phyloP scores from a whole-genome alignment of 331 rosid genomes.

The Quercus phellos region DNA sequence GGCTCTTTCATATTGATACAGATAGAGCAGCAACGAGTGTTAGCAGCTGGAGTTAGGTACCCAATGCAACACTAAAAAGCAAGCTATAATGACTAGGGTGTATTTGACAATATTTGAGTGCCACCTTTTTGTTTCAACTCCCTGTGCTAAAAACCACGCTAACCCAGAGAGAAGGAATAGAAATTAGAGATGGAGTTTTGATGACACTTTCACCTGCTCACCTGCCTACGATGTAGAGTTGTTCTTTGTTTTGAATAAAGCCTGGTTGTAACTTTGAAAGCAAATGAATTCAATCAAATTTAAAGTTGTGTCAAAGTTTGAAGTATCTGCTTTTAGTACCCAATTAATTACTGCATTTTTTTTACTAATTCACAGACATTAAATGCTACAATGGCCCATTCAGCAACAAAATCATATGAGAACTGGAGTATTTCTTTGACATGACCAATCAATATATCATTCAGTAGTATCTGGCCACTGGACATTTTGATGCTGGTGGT shows the following conservation, averaged over 20 bases:
- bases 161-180: not conserved
- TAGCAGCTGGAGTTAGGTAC: conserved; percentile 82
- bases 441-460: not conserved
- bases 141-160: conserved; percentile 13
- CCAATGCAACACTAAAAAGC: conserved; percentile 53
- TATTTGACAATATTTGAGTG: not conserved
- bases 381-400: not conserved
- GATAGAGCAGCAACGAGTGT: conserved; percentile 78
- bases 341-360: not conserved
- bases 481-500: conserved; percentile 1
- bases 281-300: conserved; percentile 20
- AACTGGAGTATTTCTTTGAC: not conserved
- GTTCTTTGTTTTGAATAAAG: not conserved
- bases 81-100: not conserved
- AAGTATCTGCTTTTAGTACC: not conserved
- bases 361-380: not conserved
- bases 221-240: not conserved
- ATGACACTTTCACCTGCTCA: not conserved
- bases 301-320: conserved; percentile 2
- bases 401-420: not conserved
- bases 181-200: not conserved
- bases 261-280: conserved; percentile 22
- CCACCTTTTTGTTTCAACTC: not conserved
- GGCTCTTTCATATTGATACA: conserved; percentile 15
- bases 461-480: not conserved